Base-by-base conservation (phyloP, 2,329 filamentous ascomycete genomes). In the Nemania sp. region DNA sequence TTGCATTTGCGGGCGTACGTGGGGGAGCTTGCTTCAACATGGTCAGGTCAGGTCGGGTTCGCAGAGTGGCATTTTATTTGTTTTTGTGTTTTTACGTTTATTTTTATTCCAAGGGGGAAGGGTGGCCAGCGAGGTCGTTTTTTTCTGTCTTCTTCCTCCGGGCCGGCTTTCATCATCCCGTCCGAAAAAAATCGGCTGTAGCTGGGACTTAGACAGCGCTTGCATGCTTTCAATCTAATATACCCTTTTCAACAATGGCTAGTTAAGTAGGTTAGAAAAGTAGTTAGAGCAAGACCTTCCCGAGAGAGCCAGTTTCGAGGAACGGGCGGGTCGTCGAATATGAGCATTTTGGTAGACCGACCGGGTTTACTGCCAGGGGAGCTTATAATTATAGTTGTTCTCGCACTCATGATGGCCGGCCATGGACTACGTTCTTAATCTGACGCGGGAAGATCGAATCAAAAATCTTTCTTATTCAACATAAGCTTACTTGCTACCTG, bases 211-310 rank as follows among this genome's bases (percentile, higher is more conserved):
- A 20, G 11, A 54, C 21, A 9, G 52, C 35, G 35, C 11, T 39
- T 39, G 25, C 7, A 29, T 29, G 53, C n/a, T 49, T 53, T 57
- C 11, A 55, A 67, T 67, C 72, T 72, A 72, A n/a, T n/a, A n/a
- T n/a, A n/a, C n/a, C 69, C 70, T 67, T 72, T 72, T 73, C 71
- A 73, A 73, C 71, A 70, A 59, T 69, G 68, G 68, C 68, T 61
- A 58, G 57, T 61, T 61, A 45, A 49, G n/a, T 61, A 48, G 17
- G 25, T 29, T 29, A 29, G 25, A 29, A 7, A 29, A 29, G 25
- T 29, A 29, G 7, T 29, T 29, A 49, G 42, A 52, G 20, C 35
- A 53, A 29, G 35, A 29, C 25, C 7, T 7, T 3, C 25, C 25
- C 25, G 25, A 7, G 25, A 29, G 25, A 29, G 7, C 25, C 7